A percentile compares a stretch with the other conserved stretches of the same genome.
Evolutionary conservation across 352 stramenopile species (phyloP).

Genomic region (Paralagenidium karlingii): DNA sequence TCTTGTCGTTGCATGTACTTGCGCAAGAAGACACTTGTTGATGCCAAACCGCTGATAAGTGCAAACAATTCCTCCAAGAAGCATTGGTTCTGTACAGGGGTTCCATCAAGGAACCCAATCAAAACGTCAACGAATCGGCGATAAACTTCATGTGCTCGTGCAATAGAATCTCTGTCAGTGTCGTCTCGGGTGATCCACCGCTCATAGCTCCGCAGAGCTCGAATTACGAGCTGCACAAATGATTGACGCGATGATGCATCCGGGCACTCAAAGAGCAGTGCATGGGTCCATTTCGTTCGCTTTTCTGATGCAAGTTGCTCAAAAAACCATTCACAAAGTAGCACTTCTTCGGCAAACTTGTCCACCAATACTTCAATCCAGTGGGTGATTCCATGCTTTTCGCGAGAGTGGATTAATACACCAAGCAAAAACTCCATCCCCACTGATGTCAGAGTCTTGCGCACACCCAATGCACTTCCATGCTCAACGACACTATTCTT

Average conservation of each 20-base stretch:
- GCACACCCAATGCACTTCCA: conserved; percentile 34
- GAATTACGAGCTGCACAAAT: conserved; percentile 71
- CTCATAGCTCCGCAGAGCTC: conserved; percentile 57
- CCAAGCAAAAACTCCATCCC: conserved; percentile 81
- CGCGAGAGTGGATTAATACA: conserved; percentile 77
- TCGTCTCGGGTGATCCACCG: no score
- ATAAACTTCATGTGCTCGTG: conserved; percentile 25
- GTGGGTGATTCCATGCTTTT: conserved; percentile 75
- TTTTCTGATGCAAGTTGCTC: conserved; percentile 38
- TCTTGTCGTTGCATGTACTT: conserved; percentile 35
- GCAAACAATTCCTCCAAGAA: conserved; percentile 84
- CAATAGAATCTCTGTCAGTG: no score
- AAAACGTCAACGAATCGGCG: conserved; percentile 30
- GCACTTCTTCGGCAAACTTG: conserved; percentile 64
- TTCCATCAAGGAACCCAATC: conserved; percentile 55
- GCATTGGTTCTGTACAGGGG: conserved; percentile 58
- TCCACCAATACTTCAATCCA: conserved; percentile 66
- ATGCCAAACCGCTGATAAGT: conserved; percentile 63
- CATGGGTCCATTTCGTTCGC: conserved; percentile 38
- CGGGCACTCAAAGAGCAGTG: conserved; percentile 72
- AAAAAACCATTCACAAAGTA: conserved; percentile 62
- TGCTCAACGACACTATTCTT: neutral
- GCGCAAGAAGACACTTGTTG: conserved; percentile 35
- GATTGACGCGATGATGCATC: conserved; percentile 78
- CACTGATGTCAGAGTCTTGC: conserved; percentile 62